Evolutionary conservation across 306 rosid species (phyloP), one percentile per base, ranked within the genome.

Genomic region (Acacia confusa): DNA sequence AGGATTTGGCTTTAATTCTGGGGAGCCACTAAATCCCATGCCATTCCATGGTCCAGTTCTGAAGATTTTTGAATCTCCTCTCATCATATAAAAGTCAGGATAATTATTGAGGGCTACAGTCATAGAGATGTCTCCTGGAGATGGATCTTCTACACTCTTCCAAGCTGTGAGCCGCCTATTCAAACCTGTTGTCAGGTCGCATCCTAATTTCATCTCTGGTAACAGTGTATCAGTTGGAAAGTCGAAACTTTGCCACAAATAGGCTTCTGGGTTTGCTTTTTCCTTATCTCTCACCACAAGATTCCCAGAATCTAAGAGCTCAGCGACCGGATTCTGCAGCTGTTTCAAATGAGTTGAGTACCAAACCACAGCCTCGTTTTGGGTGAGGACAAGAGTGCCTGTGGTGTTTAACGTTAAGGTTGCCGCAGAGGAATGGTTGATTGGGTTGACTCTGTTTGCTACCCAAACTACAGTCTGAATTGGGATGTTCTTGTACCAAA

Each of bases 231-330:
- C 83, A 16, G 64, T 1, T 25, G 78, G 75, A 47, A 34, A 45
- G 27, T 83, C 81, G 17, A 84, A 84, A 77, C 89, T 83, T 58
- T 83, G 79, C 89, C 89, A 78, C 47, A 78, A 52, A 70, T 36
- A 75, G 34, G 2, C 55, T 15, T 76, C 82, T 28, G 81, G 27
- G 75, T 81, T 61, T 72, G 36, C 70, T 17, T 76, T 81, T 36
- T 61, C 53, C 7, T 79, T 71, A 8, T 85, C 86, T 45, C 83
- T 72, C 0, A 87, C 83, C 47, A 89, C 89, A 34, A 89, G 82
- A 61, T 87, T 89, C 19, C 90, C 90, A 11, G 80, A 64, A 76
- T 87, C 89, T 55, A 89, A 45, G 11, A 89, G 87, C 82, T 75
- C 83, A 1, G 79, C 77, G 11, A 83, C 30, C 0, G 84, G 84